Evolutionary conservation across 176 grass and related monocot species (phyloP), one percentile per base, ranked within the genome.

Genomic region (Oryza nivara): DNA sequence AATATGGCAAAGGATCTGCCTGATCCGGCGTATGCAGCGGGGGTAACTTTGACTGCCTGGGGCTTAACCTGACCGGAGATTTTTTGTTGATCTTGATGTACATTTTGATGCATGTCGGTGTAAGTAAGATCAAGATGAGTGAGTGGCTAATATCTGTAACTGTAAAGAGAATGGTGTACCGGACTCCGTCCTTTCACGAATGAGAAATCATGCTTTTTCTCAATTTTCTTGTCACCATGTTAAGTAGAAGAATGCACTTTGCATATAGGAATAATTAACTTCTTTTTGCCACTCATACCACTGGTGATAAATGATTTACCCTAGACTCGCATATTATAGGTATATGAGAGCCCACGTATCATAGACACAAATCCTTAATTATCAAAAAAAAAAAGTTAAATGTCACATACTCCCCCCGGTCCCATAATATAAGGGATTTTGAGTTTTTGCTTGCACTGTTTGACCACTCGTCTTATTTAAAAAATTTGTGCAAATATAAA

Each of bases 61-160:
- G 80, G 68, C 44, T 90, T 90, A 90, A 51, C 36, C 80, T 87
- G 75, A 87, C 85, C 60, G 80, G 52, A 9, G 7, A 52, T 26
- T 71, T 75, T 78, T 86, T 58, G 14, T 64, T 89, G 28, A 43
- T 75, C 80, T 78, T 52, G 41, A 20, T 87, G 85, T 91, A 84
- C 80, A 80, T 84, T 80, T 49, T 84, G 80, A 65, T 80, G 75
- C 49, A 72, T 80, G 89, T 87, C 36, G 25, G 25, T 87, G 89
- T 91, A 84, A 87, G 89, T 84, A 87, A 4, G n/a, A 63, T 63
- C 58, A 23, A 63, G 85, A 36, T 65, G 63, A 75, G 56, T 72
- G 66, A 47, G 80, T 49, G 70, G 77, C 76, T 32, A 63, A 49
- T 84, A 87, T 76, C 76, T 91, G 70, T 84, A 87, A 80, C 76